phyloP scores from a whole-genome alignment of 2,329 filamentous ascomycete genomes.

The Alternaria conjuncta region DNA sequence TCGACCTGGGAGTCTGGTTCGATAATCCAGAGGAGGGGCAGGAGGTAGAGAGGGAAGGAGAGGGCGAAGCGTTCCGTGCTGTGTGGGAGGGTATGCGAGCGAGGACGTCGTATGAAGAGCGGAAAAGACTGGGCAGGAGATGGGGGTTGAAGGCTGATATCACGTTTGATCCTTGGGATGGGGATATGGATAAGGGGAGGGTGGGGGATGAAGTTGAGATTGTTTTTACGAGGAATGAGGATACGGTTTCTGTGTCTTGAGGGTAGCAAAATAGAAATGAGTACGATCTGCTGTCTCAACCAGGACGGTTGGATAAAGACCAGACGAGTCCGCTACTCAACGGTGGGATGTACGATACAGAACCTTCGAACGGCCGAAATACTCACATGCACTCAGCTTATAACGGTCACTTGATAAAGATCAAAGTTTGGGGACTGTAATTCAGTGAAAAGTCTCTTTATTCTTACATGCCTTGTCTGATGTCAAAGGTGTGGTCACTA shows the following conservation, averaged over 20 bases:
- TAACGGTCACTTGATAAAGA: neutral
- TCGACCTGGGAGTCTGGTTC: conserved; percentile 39
- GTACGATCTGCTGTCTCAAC: neutral
- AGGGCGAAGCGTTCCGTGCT: conserved; percentile 43
- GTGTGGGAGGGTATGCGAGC: conserved; percentile 32
- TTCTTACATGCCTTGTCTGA: neutral
- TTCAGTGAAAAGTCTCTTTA: neutral
- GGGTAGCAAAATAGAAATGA: no score
- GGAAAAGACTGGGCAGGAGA: conserved; percentile 7
- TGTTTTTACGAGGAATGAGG: conserved; percentile 28
- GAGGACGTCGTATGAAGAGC: conserved; percentile 12
- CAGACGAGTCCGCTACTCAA: neutral
- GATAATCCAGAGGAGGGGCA: conserved; percentile 21
- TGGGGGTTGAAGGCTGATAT: conserved; percentile 24
- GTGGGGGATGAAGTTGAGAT: conserved; percentile 46
- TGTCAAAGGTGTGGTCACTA: neutral
- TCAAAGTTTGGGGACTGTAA: neutral
- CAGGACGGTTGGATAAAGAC: neutral
- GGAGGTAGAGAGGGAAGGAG: conserved; percentile 26
- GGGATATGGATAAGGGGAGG: conserved; percentile 35
- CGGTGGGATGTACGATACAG: neutral
- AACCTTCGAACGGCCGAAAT: neutral
- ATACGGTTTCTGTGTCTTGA: neutral
- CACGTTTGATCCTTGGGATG: conserved; percentile 39
- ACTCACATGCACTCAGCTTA: neutral